These are phyloP conservation scores for Cryptococcus jaspeensis DNA, from an alignment of 1,284 basidiomycete species.

Conservation along the genomic window DNA sequence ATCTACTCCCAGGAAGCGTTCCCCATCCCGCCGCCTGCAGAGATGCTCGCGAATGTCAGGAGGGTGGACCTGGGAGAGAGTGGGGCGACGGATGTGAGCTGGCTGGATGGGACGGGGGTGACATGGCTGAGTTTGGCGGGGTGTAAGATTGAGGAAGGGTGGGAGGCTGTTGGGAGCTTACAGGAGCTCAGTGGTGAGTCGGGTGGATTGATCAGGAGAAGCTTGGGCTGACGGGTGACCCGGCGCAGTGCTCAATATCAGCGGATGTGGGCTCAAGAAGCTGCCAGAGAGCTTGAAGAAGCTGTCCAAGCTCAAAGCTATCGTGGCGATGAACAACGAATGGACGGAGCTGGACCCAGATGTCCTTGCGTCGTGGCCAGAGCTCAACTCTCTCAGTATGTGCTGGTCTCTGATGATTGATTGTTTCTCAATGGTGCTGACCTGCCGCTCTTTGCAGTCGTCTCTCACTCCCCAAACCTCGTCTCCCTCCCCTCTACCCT, in stretches of 20 bases:
- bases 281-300: slow-evolving; percentile 26
- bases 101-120: slow-evolving; percentile 31
- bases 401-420: neutral
- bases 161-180: slow-evolving; percentile 39
- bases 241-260: slow-evolving; percentile 42
- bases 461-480: slow-evolving; percentile 46
- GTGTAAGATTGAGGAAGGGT: slow-evolving; percentile 35
- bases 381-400: slow-evolving; percentile 48
- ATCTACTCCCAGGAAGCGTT: slow-evolving; percentile 36
- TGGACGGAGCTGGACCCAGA: slow-evolving; percentile 35
- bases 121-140: slow-evolving; percentile 45
- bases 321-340: slow-evolving; percentile 46
- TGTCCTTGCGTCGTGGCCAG: slow-evolving; percentile 34
- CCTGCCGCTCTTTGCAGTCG: slow-evolving; percentile 26
- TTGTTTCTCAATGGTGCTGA: neutral
- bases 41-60: slow-evolving; percentile 28
- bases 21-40: slow-evolving; percentile 31
- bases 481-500: slow-evolving; percentile 28
- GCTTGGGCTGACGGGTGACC: neutral
- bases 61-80: slow-evolving; percentile 43
- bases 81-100: slow-evolving; percentile 34
- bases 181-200: slow-evolving; percentile 36
- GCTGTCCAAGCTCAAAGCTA: slow-evolving; percentile 41
- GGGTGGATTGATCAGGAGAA: neutral
- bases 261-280: slow-evolving; percentile 28